Conservation (phyloP, 2,329 filamentous ascomycete species). For the Cercospora janseana region DNA sequence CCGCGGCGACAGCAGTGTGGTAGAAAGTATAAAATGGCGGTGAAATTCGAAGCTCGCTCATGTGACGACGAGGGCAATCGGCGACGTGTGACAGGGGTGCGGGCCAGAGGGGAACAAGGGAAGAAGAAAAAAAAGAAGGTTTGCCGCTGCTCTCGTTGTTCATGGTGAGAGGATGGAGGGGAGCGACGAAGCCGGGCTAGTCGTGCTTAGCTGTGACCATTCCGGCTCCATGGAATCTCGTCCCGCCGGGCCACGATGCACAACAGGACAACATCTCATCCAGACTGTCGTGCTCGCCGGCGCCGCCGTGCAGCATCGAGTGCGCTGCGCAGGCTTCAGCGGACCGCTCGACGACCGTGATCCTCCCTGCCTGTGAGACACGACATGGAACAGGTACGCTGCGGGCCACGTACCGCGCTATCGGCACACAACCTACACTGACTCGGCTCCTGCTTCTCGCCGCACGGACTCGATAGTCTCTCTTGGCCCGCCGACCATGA, state of each 20-base stretch:
- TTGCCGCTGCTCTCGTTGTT: too few relatives aligned
- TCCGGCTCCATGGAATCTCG: constrained; percentile 7
- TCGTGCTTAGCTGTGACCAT: constrained; percentile 11
- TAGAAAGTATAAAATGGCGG: constrained; percentile 15
- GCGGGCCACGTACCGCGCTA: constrained; percentile 7
- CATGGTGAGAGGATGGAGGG: constrained; percentile 1
- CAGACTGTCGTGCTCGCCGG: neutral
- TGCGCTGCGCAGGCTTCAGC: neutral
- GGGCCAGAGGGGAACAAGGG: neutral
- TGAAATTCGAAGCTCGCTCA: constrained; percentile 9
- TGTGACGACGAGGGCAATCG: neutral
- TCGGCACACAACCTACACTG: constrained; percentile 14
- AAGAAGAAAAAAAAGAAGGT: constrained; percentile 4
- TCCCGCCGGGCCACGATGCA: constrained; percentile 1
- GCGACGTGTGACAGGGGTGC: neutral
- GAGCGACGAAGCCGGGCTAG: constrained; percentile 1
- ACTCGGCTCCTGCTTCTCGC: constrained; percentile 10
- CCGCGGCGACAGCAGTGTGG: constrained; percentile 5
- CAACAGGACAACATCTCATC: neutral
- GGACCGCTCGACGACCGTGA: neutral
- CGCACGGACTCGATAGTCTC: constrained; percentile 2
- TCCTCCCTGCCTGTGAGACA: neutral
- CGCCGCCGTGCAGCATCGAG: neutral
- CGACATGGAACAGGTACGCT: constrained; percentile 7
- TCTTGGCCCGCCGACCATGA: neutral